Conservation (phyloP, 2,329 filamentous ascomycete species). For the Ceratocystis destructans region DNA sequence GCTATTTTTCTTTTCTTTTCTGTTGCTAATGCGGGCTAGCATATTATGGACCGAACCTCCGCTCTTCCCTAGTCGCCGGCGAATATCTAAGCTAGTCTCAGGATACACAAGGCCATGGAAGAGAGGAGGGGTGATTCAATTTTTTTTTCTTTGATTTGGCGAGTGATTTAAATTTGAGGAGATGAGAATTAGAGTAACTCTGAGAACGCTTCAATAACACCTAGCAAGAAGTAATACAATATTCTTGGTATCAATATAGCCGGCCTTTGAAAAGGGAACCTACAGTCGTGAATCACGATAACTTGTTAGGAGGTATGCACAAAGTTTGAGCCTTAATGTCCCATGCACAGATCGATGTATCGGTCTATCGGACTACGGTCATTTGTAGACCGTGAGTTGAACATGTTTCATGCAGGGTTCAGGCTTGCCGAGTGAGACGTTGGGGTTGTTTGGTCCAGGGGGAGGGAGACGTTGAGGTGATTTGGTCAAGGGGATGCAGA, state of each 20-base stretch:
- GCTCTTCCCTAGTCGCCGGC: neutral
- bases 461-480: neutral
- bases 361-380: neutral
- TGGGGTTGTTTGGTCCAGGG: neutral
- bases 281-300: neutral
- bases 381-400: neutral
- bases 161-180: neutral
- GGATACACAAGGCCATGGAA: too few species aligned
- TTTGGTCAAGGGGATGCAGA: neutral
- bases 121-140: neutral
- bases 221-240: neutral
- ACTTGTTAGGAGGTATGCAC: neutral
- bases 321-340: too few species aligned
- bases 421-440: neutral
- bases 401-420: neutral
- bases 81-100: neutral
- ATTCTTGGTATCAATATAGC: neutral
- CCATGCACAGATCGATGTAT: neutral
- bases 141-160: neutral
- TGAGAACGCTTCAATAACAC: neutral
- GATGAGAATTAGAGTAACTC: neutral
- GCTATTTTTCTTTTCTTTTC: neutral
- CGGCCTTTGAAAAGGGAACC: neutral
- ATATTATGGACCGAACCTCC: neutral
- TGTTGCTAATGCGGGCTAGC: neutral